Percentiles rank a stretch among this genome's conserved stretches.
Conservation (phyloP, 257 asterid genomes). For the Haberlea rhodopensis region DNA sequence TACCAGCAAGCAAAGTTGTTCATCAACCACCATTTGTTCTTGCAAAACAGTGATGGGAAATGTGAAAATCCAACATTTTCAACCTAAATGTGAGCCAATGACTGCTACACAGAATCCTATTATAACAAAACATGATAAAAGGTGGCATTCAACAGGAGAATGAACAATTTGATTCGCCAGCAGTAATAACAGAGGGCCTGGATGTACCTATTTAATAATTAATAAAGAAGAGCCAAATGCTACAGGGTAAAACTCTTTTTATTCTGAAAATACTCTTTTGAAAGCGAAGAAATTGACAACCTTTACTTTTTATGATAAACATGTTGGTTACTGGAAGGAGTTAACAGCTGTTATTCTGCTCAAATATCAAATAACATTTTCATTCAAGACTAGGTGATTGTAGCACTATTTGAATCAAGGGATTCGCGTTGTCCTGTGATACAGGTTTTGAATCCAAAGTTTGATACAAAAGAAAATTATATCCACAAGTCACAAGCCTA, state of each 20-base stretch:
- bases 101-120: background rate
- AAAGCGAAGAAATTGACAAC: background rate
- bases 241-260: too few species aligned
- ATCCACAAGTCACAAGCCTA: too few species aligned
- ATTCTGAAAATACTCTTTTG: too few species aligned
- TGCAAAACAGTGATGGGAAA: background rate
- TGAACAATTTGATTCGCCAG: too few species aligned
- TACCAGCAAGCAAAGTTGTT: too few species aligned
- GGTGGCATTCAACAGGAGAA: background rate
- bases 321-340: background rate
- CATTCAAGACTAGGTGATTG: background rate
- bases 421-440: background rate
- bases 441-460: background rate
- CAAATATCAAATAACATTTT: background rate
- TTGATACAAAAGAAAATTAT: too few species aligned
- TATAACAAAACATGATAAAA: background rate
- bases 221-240: too few species aligned
- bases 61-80: background rate
- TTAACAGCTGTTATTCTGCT: background rate
- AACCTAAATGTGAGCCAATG: background rate
- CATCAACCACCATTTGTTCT: too few species aligned
- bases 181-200: too few species aligned
- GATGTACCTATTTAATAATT: too few species aligned
- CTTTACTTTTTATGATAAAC: background rate
- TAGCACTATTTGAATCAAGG: background rate